A percentile compares a stretch with the other conserved stretches of the same genome.
Conservation (phyloP, 2,329 filamentous ascomycete species). For the Fusarium sp. region DNA sequence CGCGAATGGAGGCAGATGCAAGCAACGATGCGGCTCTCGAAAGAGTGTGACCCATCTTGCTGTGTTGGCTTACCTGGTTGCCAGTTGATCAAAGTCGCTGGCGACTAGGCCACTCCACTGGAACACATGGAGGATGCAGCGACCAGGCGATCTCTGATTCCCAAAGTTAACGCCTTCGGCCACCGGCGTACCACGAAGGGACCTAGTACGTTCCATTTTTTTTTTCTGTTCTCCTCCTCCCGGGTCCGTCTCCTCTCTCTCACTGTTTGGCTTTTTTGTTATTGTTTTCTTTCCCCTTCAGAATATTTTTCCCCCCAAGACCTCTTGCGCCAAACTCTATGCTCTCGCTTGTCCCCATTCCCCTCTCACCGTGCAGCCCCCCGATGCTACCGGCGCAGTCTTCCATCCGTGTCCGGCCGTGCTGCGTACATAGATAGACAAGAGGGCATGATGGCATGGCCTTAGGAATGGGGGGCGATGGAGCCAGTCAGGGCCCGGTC, state of each 20-base stretch:
- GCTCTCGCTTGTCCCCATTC: conserved; percentile 6
- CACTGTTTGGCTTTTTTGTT: conserved; percentile 19
- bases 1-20: conserved; percentile 60
- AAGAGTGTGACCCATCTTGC: conserved; percentile 76
- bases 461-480: conserved; percentile 33
- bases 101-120: conserved; percentile 70
- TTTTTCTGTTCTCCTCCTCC: conserved; percentile 22
- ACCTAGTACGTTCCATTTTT: conserved; percentile 39
- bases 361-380: conserved; percentile 5
- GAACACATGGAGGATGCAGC: conserved; percentile 54
- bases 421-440: conserved; percentile 9
- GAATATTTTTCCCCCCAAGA: background rate
- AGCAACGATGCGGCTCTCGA: conserved; percentile 70
- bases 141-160: conserved; percentile 56
- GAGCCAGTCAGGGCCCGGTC: conserved; percentile 31
- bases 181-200: conserved; percentile 41
- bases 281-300: background rate
- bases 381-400: conserved; percentile 6
- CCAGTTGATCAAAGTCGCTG: conserved; percentile 76
- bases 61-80: conserved; percentile 88
- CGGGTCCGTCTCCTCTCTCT: conserved; percentile 16
- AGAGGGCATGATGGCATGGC: conserved; percentile 30
- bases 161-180: conserved; percentile 45
- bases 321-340: background rate
- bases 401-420: conserved; percentile 20